Base-by-base conservation (phyloP, 257 asterid genomes). In the Rauvolfia tetraphylla region DNA sequence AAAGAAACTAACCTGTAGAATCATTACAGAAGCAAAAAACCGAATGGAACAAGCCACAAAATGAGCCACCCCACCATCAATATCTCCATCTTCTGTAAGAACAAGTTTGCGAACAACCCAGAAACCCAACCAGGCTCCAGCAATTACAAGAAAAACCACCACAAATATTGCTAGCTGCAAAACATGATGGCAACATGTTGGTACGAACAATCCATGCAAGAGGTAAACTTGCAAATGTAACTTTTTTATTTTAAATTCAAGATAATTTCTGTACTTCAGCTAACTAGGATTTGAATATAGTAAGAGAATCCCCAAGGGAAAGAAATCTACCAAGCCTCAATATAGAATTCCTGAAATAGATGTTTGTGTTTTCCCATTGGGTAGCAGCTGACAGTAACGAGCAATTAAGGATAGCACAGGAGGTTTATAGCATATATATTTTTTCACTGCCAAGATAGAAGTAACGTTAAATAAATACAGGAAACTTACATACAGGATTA, bases 51-150 rank as follows among this genome's bases (percentile, higher is more conserved):
- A 91, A 46, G 90, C 84, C 68, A 90, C 88, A 76, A 92, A 92
- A 38, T 83, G 81, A 83, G 98, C 83, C 70, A 91, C 97, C 73
- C 92, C 89, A 3, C 5, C 57, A 76, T 95, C 96, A 87, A 95
- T 78, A 66, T 86, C 80, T 79, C 98, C 98, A 78, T 92, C 96
- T 73, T 90, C 91, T 15, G 84, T 80, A 78, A 91, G 95, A 62
- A 95, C 91, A 81, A 92, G 84, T 86, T 92, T 95, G 81, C 89
- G 98, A 62, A 95, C 97, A 75, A 83, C 92, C 98, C 95, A 90
- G 82, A 86, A 95, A 58, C 98, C 98, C 86, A 92, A 80, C 95
- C 96, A 92, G 73, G 98, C 93, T 85, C 98, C 98, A 69, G 81
- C 73, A 81, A 95, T 88, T 68, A 79, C 86, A 78, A 91, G 87